Evolutionary conservation across 192 early-diverging fungal species (phyloP).

Genomic region (Kickxella alabastrina): DNA sequence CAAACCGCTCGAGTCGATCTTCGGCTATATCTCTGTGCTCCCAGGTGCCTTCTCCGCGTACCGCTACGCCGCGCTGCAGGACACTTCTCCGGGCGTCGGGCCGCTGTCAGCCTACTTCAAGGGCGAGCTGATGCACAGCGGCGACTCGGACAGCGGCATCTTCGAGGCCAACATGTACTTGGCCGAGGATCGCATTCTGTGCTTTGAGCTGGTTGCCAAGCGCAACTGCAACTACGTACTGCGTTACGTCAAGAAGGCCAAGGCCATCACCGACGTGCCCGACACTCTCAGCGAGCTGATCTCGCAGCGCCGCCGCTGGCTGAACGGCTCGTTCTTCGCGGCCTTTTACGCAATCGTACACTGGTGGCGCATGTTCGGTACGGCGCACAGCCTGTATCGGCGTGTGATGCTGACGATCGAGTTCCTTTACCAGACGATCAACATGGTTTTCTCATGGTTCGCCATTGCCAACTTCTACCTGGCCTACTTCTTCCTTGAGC

Average conservation of each 20-base stretch:
- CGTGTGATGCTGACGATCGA: slow-evolving; percentile 73
- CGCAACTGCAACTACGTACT: slow-evolving; percentile 72
- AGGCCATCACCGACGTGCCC: slow-evolving; percentile 93
- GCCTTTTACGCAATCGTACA: slow-evolving; percentile 79
- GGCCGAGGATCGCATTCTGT: slow-evolving; percentile 89
- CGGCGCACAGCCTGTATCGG: slow-evolving; percentile 67
- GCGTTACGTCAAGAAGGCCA: slow-evolving; percentile 82
- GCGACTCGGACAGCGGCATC: slow-evolving; percentile 63
- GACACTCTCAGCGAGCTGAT: slow-evolving; percentile 88
- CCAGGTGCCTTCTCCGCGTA: slow-evolving; percentile 97
- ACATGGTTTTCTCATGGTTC: slow-evolving; percentile 88
- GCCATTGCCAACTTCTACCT: slow-evolving; percentile 87
- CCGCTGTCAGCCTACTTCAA: slow-evolving; percentile 86
- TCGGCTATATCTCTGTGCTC: slow-evolving; percentile 93
- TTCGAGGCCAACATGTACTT: slow-evolving; percentile 93
- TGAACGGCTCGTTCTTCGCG: slow-evolving; percentile 94
- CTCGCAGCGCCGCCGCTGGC: slow-evolving; percentile 95
- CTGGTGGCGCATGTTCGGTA: slow-evolving; percentile 73
- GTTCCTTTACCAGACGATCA: slow-evolving; percentile 77
- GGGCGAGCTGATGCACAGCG: slow-evolving; percentile 84
- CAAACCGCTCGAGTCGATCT: slow-evolving; percentile 92
- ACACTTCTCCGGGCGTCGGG: slow-evolving; percentile 56
- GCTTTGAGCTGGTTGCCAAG: slow-evolving; percentile 92
- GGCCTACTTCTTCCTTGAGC: slow-evolving; percentile 79
- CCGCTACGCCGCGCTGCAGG: slow-evolving; percentile 79